phyloP scores from a whole-genome alignment of 2,329 filamentous ascomycete genomes.

The Fusarium sublunatum region DNA sequence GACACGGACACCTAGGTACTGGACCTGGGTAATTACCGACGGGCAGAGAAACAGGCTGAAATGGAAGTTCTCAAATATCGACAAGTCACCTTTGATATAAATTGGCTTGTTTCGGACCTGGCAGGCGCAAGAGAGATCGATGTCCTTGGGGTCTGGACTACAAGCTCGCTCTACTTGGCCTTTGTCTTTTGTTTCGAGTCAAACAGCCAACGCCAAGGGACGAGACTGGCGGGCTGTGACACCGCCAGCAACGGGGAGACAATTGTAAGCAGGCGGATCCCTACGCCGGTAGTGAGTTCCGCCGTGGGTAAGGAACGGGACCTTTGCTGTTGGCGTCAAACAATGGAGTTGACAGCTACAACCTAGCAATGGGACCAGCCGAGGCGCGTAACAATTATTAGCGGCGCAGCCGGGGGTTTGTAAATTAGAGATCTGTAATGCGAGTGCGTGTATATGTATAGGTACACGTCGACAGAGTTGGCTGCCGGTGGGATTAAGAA shows the following conservation, averaged over 20 bases:
- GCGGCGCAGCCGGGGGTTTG: slow-evolving; percentile 33
- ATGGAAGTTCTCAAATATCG: slow-evolving; percentile 29
- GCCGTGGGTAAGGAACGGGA: slow-evolving; percentile 14
- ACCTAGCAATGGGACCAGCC: slow-evolving; percentile 18
- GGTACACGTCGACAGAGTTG: background rate
- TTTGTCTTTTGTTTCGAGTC: slow-evolving; percentile 23
- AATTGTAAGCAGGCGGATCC: slow-evolving; percentile 19
- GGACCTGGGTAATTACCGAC: background rate
- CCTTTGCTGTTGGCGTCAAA: slow-evolving; percentile 10
- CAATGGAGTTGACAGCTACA: slow-evolving; percentile 8
- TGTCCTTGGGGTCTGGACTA: slow-evolving; percentile 1
- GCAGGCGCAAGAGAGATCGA: slow-evolving; percentile 17
- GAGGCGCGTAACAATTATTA: slow-evolving; percentile 23
- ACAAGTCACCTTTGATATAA: slow-evolving; percentile 7
- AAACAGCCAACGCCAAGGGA: slow-evolving; percentile 2
- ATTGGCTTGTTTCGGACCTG: slow-evolving; percentile 18
- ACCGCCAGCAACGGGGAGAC: slow-evolving; percentile 15
- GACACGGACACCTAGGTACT: slow-evolving; percentile 8
- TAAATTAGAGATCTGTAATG: slow-evolving; percentile 26
- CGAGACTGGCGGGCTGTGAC: slow-evolving; percentile 1
- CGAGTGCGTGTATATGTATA: background rate
- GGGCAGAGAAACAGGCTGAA: slow-evolving; percentile 25
- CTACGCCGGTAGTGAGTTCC: slow-evolving; percentile 14
- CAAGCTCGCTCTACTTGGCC: slow-evolving; percentile 3
- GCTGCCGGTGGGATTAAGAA: no score